Base-by-base conservation (phyloP, 2,329 filamentous ascomycete genomes). In the Aspergillus tanneri region DNA sequence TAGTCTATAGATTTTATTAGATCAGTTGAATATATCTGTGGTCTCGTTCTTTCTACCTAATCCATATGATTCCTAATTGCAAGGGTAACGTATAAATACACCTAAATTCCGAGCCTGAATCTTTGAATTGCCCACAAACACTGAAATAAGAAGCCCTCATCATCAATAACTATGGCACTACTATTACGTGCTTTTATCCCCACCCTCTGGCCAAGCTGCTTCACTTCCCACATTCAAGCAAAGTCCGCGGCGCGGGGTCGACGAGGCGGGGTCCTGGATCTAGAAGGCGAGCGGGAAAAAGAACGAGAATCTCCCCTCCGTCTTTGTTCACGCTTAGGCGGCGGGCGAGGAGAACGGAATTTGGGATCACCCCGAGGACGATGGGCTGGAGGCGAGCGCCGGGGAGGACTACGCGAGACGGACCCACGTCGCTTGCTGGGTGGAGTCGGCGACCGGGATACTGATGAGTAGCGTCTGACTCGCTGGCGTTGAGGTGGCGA, bases 371-470 rank as follows among this genome's bases (percentile, higher is more conserved):
- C 54, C 46, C 64, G 57, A 38, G 56, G 54, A 21, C 56, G 58
- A n/a, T 55, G 56, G 44, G 36, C 43, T 5, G 57, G 49, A 18
- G 57, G 49, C 5, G 49, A 49, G 14, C 56, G 58, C 16, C 18
- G 57, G 49, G 5, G 49, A 49, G 14, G 55, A 57, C 16, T 64
- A 62, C 7, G 50, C 45, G 25, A n/a, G 62, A 60, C 40, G 55
- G 36, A 39, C 55, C 54, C 12, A 39, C 51, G 18, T 58, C 57
- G 22, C 54, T 48, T 56, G 51, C 36, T 54, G 36, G 59, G 61
- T 24, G 64, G 60, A 12, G 65, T 61, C 46, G 64, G 61, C 3
- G 64, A 66, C 8, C 53, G 53, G 7, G 65, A 68, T n/a, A 55
- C 56, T 1, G 63, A 65, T 8, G 56, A 55, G 39, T 60, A 48